These are phyloP conservation scores for Ananas comosus DNA, from an alignment of 176 grass and related monocot species.

Conservation along the genomic window DNA sequence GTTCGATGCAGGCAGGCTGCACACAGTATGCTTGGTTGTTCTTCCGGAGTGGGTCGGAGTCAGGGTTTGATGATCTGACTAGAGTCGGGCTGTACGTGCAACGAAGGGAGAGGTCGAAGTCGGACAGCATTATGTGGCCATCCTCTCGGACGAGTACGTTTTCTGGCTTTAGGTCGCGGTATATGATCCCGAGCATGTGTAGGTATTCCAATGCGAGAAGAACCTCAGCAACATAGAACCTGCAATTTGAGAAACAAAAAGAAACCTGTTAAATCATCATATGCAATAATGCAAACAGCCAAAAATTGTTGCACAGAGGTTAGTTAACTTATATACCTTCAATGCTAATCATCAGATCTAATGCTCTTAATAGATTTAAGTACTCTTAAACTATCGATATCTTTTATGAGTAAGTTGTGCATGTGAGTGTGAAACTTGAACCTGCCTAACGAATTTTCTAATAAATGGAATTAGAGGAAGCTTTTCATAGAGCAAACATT, in stretches of 20 bases:
- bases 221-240: constrained; percentile 86
- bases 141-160: constrained; percentile 86
- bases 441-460: too few species aligned
- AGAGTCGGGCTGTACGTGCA: constrained; percentile 58
- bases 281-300: too few species aligned
- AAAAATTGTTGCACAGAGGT: too few species aligned
- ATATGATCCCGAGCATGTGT: constrained; percentile 94
- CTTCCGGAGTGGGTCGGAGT: constrained; percentile 44
- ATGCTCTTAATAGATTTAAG: too few species aligned
- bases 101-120: constrained; percentile 82
- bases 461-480: too few species aligned
- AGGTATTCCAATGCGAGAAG: constrained; percentile 77
- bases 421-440: too few species aligned
- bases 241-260: constrained; percentile 35
- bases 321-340: too few species aligned
- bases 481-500: too few species aligned
- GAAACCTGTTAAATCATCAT: neutral
- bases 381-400: too few species aligned
- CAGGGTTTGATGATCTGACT: constrained; percentile 57
- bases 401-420: too few species aligned
- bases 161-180: constrained; percentile 90
- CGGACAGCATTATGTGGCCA: constrained; percentile 88
- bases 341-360: too few species aligned
- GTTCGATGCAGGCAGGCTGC: constrained; percentile 71
- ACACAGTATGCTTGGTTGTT: constrained; percentile 68